Base-by-base conservation (phyloP, 129 eudicot genomes). In the Mikania micrantha region DNA sequence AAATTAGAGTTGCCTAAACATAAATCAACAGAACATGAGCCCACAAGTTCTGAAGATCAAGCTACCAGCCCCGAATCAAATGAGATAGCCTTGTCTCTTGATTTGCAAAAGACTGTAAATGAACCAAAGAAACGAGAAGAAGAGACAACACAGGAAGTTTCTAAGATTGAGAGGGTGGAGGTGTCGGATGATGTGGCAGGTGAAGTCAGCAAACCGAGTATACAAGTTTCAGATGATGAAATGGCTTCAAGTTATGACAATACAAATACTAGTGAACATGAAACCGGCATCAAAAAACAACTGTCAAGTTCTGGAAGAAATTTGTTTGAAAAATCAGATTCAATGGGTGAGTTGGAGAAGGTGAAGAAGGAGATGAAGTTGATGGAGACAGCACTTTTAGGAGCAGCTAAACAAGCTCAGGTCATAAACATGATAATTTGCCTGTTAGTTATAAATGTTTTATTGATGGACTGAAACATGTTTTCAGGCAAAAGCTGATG, bases 401-500 rank as follows among this genome's bases (percentile, higher is more conserved):
- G 96, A 67, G 96, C 96, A 78, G 96, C 96, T 41, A 85, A 84
- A 81, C 96, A 88, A 85, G 83, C 96, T 67, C 91, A 82, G 91
- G 96, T 88, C n/a, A n/a, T n/a, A n/a, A n/a, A n/a, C n/a, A n/a
- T n/a, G n/a, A n/a, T n/a, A n/a, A n/a, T n/a, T n/a, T n/a, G n/a
- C n/a, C n/a, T n/a, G n/a, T n/a, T n/a, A n/a, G n/a, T n/a, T n/a
- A n/a, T n/a, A n/a, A n/a, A n/a, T n/a, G n/a, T n/a, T n/a, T n/a
- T n/a, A n/a, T n/a, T n/a, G n/a, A n/a, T n/a, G n/a, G n/a, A n/a
- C n/a, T n/a, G n/a, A n/a, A n/a, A n/a, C n/a, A n/a, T n/a, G n/a
- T n/a, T n/a, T n/a, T n/a, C n/a, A 93, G 98, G 83, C 90, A 78
- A 93, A 93, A 80, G 98, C 96, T 63, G 96, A 93, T 79, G 96